Evolutionary conservation across 2,329 filamentous ascomycete species (phyloP).

Genomic region (Sporothrix protearum): DNA sequence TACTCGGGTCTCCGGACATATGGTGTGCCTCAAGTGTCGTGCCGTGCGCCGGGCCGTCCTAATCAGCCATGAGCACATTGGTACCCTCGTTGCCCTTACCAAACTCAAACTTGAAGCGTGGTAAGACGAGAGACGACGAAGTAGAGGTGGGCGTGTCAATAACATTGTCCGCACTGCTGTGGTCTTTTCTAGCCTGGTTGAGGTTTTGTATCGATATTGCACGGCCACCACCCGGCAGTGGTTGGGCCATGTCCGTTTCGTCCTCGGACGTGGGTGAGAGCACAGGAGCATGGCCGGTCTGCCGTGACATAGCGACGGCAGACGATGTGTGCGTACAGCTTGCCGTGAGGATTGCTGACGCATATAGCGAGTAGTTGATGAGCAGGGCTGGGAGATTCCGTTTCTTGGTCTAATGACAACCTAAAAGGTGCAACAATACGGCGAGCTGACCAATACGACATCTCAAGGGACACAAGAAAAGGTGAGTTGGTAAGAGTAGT

Average conservation of each 20-base stretch:
- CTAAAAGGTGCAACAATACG: background rate
- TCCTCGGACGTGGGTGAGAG: conserved; percentile 18
- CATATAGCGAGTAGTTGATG: background rate
- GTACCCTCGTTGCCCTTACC: conserved; percentile 76
- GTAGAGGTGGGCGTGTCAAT: conserved; percentile 45
- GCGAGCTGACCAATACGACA: background rate
- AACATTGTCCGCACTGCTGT: conserved; percentile 25
- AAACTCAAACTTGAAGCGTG: conserved; percentile 82
- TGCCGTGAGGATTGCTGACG: background rate
- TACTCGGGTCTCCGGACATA: background rate
- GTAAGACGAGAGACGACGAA: conserved; percentile 54
- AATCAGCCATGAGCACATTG: conserved; percentile 91
- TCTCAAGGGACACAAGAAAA: background rate
- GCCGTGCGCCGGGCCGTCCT: conserved; percentile 51
- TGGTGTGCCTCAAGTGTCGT: background rate
- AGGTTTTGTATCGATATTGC: background rate
- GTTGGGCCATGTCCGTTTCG: conserved; percentile 22
- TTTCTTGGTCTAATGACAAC: background rate
- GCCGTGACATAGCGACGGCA: background rate
- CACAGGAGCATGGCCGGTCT: background rate
- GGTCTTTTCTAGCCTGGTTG: conserved; percentile 23
- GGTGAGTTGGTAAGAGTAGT: background rate
- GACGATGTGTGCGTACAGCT: background rate
- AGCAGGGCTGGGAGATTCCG: background rate
- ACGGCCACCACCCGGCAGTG: background rate